These are phyloP conservation scores for Lumnitzera racemosa DNA, from an alignment of 345 rosid genomes.

Conservation along the genomic window DNA sequence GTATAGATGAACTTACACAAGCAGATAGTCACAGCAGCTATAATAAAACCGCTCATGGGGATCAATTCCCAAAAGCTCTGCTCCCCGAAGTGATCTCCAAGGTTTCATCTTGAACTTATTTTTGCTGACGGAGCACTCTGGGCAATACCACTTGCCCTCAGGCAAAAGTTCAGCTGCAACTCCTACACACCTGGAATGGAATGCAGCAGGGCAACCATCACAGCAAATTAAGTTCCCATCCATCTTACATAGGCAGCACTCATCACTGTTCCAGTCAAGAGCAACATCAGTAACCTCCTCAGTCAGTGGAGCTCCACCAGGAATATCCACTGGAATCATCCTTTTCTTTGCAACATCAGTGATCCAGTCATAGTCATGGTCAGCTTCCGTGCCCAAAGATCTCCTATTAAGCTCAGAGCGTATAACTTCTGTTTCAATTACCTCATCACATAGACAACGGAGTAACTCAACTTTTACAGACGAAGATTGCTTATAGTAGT, in stretches of 20 bases:
- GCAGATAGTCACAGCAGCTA: slow-evolving; percentile 74
- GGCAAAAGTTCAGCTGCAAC: slow-evolving; percentile 75
- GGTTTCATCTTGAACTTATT: slow-evolving; percentile 46
- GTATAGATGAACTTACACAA: slow-evolving; percentile 71
- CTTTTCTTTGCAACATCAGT: slow-evolving; percentile 46
- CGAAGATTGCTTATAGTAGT: slow-evolving; percentile 64
- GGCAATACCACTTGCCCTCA: slow-evolving; percentile 96
- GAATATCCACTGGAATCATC: slow-evolving; percentile 31
- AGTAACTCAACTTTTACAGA: slow-evolving; percentile 67
- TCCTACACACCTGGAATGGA: slow-evolving; percentile 93
- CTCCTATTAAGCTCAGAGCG: slow-evolving; percentile 71
- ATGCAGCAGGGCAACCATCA: slow-evolving; percentile 99
- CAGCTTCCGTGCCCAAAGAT: slow-evolving; percentile 56
- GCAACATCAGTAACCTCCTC: slow-evolving; percentile 50
- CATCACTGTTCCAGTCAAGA: slow-evolving; percentile 79
- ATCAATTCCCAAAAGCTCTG: slow-evolving; percentile 78
- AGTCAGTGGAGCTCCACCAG: slow-evolving; percentile 39
- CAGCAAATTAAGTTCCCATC: slow-evolving; percentile 92
- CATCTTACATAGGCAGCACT: slow-evolving; percentile 95
- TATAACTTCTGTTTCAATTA: slow-evolving; percentile 68
- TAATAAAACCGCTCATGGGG: slow-evolving; percentile 63
- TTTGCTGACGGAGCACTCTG: slow-evolving; percentile 75
- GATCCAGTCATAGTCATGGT: slow-evolving; percentile 54
- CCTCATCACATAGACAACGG: slow-evolving; percentile 64
- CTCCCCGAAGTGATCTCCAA: slow-evolving; percentile 67